Evolutionary conservation across 2,329 filamentous ascomycete species (phyloP), one percentile per base, ranked within the genome.

Genomic region (Phyllosticta citriasiana): DNA sequence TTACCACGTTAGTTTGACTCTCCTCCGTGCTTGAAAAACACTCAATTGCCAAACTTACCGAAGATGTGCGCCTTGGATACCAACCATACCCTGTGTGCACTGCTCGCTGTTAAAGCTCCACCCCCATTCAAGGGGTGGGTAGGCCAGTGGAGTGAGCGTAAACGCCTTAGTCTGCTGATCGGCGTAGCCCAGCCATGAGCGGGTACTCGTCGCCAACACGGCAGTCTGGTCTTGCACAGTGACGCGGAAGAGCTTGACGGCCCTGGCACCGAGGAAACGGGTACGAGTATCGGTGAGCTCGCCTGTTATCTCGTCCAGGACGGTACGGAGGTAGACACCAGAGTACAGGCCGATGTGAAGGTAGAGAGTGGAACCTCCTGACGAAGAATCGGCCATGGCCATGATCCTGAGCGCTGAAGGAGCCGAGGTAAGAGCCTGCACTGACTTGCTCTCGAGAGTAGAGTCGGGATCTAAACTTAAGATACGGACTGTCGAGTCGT

Each of bases 71-170:
- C 87, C 90, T 76, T 95, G 89, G 64, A 97, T 93, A 63, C 91
- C 92, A 59, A 97, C 93, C 80, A 97, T 93, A 61, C 92, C 92
- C 75, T 97, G 89, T 53, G 88, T 86, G 69, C 92, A 96, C 73
- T 96, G 89, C 72, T 96, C 91, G 70, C 92, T 96, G 73, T 89
- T 93, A 71, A 99, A 97, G 68, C 94, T 96, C 88, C 92, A 96
- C 3, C 89, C 92, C 80, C 91, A 97, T 73, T 96, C 91, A 27
- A 99, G 83, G 51, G 88, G 86, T 59, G 88, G 86, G 69, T 96
- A 97, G 72, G 89, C 90, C 30, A 99, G 77, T 0, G 95, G 94
- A 0, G 93, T 97, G 66, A 97, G 86, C 76, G 95, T 90, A 69
- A 97, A 96, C 47, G 87, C 87, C 70, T 89, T 90, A 2, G 88